Percentiles rank a stretch among this genome's conserved stretches.
Conservation (phyloP, 345 rosid species). For the Lagerstroemia speciosa region DNA sequence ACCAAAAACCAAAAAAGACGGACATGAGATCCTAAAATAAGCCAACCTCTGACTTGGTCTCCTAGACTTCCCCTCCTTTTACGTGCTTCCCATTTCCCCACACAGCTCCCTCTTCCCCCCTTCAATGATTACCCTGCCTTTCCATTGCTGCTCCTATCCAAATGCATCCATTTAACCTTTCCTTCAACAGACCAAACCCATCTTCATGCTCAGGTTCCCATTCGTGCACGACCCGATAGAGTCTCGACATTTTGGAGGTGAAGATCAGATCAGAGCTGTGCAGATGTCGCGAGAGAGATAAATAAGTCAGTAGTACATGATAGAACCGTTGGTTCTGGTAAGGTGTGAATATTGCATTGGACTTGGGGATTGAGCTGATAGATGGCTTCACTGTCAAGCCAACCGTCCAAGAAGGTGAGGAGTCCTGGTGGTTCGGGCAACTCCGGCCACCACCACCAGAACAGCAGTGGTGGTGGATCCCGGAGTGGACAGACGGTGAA, state of each 20-base stretch:
- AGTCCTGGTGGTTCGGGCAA: constrained; percentile 35
- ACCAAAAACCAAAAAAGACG: too few species aligned
- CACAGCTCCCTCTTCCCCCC: background rate
- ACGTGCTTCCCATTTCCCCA: constrained; percentile 10
- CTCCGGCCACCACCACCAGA: constrained; percentile 3
- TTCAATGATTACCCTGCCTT: background rate
- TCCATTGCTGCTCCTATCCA: background rate
- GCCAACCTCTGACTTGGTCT: background rate
- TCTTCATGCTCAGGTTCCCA: background rate
- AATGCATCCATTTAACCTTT: background rate
- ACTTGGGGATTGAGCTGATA: background rate
- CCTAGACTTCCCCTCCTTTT: background rate
- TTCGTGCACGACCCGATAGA: background rate
- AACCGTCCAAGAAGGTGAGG: constrained; percentile 54
- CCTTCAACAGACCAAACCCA: background rate
- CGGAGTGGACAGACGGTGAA: constrained; percentile 69
- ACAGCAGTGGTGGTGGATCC: constrained; percentile 1
- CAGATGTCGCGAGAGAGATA: background rate
- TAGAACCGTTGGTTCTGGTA: background rate
- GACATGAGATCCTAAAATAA: constrained; percentile 5
- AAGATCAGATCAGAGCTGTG: background rate
- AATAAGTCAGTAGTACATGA: background rate
- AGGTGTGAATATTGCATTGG: background rate
- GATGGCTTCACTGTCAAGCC: constrained; percentile 52
- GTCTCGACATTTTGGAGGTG: background rate